Evolutionary conservation across 192 early-diverging fungal genomes (phyloP).

Genomic region (Coemansia sp.): DNA sequence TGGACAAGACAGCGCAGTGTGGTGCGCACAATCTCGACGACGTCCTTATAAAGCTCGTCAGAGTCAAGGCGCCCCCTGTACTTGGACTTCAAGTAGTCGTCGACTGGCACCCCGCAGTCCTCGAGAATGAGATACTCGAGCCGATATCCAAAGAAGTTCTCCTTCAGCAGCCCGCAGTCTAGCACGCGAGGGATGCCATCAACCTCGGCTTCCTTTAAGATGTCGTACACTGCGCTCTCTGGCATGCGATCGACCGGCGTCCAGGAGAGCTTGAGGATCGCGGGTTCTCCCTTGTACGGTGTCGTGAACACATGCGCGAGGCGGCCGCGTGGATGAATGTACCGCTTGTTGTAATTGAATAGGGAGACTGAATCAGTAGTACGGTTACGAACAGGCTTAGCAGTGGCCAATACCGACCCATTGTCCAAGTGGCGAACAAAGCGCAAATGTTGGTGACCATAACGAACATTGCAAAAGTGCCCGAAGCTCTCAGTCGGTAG

Average conservation of each 20-base stretch:
- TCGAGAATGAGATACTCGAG: conserved; percentile 7
- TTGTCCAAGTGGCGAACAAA: too few species aligned
- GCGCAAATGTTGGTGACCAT: background rate
- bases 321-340: too few species aligned
- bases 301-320: background rate
- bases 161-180: too few species aligned
- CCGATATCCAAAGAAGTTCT: conserved; percentile 10
- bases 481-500: background rate
- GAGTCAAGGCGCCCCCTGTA: background rate
- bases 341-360: background rate
- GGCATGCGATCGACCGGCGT: background rate
- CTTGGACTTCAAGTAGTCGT: background rate
- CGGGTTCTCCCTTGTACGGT: background rate
- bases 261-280: conserved; percentile 9
- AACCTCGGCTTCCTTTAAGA: background rate
- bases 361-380: background rate
- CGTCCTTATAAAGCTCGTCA: background rate
- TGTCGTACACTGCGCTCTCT: conserved; percentile 4
- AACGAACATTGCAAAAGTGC: background rate
- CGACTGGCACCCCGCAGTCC: conserved; percentile 7
- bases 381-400: background rate
- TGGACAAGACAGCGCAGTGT: too few species aligned
- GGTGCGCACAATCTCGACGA: background rate
- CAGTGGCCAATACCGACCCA: background rate
- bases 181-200: background rate